Conservation (phyloP, 306 rosid species). For the Casuarina equisetifolia region DNA sequence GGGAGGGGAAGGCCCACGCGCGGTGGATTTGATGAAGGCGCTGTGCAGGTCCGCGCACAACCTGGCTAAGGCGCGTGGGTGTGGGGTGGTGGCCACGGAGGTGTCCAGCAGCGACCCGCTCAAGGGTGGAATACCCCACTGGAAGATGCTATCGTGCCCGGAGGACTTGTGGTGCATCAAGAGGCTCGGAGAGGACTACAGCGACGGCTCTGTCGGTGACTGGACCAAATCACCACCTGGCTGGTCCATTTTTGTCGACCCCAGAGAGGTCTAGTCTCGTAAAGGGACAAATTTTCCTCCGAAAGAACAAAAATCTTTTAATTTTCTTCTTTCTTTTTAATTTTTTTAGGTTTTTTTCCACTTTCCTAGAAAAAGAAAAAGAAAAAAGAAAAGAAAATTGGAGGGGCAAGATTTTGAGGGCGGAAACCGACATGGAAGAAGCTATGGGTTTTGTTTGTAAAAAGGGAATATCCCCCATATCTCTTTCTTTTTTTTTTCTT, state of each 20-base stretch:
- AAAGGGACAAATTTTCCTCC: background rate
- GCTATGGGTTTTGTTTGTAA: conserved; percentile 34
- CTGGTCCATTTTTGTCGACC: conserved; percentile 86
- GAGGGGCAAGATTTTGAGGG: conserved; percentile 30
- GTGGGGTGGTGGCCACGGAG: conserved; percentile 81
- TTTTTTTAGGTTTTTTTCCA: background rate
- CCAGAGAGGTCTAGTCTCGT: conserved; percentile 67
- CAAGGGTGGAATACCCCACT: conserved; percentile 68
- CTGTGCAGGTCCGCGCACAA: conserved; percentile 74
- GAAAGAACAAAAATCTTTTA: background rate
- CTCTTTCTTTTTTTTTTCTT: background rate
- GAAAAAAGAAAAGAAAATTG: background rate
- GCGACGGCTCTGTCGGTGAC: conserved; percentile 88
- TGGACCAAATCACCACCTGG: conserved; percentile 89
- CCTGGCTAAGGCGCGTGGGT: conserved; percentile 66
- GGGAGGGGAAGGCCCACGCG: conserved; percentile 79
- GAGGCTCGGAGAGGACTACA: conserved; percentile 74
- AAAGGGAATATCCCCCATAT: conserved; percentile 31
- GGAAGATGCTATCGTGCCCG: conserved; percentile 75
- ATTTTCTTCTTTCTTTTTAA: background rate
- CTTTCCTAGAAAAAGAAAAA: background rate
- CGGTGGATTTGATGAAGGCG: conserved; percentile 52
- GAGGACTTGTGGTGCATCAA: conserved; percentile 92
- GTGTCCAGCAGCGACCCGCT: conserved; percentile 69
- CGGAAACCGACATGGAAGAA: background rate